These are phyloP conservation scores for Serendipita sp. DNA, from an alignment of 768 basidiomycete species.

Conservation along the genomic window DNA sequence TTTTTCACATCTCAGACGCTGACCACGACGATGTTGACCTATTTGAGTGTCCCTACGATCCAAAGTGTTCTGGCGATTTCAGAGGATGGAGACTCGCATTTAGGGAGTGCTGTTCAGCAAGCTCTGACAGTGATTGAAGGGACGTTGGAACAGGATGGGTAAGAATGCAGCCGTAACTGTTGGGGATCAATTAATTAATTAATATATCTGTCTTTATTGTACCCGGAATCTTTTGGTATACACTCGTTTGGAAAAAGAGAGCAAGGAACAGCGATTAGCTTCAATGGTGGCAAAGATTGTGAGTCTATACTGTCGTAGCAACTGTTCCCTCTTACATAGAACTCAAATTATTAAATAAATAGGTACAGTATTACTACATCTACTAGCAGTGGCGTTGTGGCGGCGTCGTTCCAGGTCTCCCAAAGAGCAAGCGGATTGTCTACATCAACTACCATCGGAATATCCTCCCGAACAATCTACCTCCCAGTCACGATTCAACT, in stretches of 20 bases:
- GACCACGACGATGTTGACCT: background rate
- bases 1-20: background rate
- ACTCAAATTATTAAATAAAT: background rate
- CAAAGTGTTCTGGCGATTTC: background rate
- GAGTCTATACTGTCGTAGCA: conserved; percentile 17
- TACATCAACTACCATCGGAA: conserved; percentile 12
- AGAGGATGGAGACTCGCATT: background rate
- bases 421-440: conserved; percentile 9
- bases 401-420: conserved; percentile 27
- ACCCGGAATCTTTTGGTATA: no score
- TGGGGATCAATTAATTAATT: background rate
- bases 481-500: conserved; percentile 15
- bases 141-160: conserved; percentile 69
- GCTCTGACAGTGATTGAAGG: conserved; percentile 70
- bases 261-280: conserved; percentile 69
- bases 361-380: conserved; percentile 93
- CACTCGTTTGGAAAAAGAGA: conserved; percentile 25
- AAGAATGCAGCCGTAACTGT: conserved; percentile 19
- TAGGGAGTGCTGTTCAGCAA: conserved; percentile 36
- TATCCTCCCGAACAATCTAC: conserved; percentile 12
- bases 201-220: no score
- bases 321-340: conserved; percentile 1
- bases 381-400: conserved; percentile 47
- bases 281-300: conserved; percentile 99
- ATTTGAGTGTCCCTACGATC: background rate